These are phyloP conservation scores for Pleurotus citrinopileatus DNA, from an alignment of 768 basidiomycete species.

Conservation along the genomic window DNA sequence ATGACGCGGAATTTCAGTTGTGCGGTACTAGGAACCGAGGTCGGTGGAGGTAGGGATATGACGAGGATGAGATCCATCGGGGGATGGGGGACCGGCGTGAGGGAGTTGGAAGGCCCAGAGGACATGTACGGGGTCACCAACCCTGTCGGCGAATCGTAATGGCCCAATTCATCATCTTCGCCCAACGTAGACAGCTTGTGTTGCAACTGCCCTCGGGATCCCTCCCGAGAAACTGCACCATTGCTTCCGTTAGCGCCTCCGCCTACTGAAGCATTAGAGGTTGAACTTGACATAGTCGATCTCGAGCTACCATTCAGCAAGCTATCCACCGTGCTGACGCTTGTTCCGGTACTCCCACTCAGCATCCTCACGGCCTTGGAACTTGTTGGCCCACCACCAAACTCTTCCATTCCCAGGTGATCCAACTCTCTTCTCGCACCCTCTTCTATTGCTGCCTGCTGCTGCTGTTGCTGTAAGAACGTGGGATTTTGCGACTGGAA, in stretches of 20 bases:
- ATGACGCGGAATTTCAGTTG: constrained; percentile 88
- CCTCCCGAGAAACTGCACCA: neutral
- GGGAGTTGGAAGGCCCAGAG: constrained; percentile 74
- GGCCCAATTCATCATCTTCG: constrained; percentile 65
- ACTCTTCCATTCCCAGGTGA: constrained; percentile 63
- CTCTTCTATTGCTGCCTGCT: constrained; percentile 24
- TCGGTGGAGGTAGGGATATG: constrained; percentile 78
- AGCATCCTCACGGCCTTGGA: constrained; percentile 77
- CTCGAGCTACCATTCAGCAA: constrained; percentile 64
- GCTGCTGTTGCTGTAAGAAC: constrained; percentile 30
- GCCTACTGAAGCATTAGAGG: constrained; percentile 59
- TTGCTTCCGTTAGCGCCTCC: neutral
- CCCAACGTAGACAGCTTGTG: constrained; percentile 65
- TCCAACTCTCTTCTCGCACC: neutral
- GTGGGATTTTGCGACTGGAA: constrained; percentile 57
- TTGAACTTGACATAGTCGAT: constrained; percentile 72
- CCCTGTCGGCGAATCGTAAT: constrained; percentile 55
- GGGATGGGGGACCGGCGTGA: constrained; percentile 80
- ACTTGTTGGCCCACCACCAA: constrained; percentile 53
- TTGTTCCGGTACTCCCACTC: constrained; percentile 69
- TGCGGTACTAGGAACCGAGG: constrained; percentile 71
- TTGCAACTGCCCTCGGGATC: constrained; percentile 30
- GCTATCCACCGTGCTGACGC: constrained; percentile 64
- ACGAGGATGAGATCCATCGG: constrained; percentile 92
- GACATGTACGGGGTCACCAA: constrained; percentile 72